Percentiles rank a stretch among this genome's conserved stretches.
phyloP scores from a whole-genome alignment of 2,329 filamentous ascomycete genomes.

The Botrytis fragariae region DNA sequence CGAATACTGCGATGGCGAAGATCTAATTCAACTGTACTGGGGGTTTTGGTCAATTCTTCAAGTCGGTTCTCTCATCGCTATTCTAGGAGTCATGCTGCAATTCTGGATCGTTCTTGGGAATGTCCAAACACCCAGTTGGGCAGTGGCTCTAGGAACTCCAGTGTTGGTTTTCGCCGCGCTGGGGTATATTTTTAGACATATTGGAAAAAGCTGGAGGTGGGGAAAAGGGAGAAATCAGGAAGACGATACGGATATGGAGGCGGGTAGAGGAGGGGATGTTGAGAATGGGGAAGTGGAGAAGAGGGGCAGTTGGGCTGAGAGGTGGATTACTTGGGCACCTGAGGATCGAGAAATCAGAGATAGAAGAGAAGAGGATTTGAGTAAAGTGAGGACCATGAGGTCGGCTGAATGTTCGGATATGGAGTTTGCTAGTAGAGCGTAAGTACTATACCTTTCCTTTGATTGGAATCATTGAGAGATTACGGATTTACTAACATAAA shows the following conservation, averaged over 20 bases:
- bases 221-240: neutral
- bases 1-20: conserved; percentile 58
- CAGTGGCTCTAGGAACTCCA: conserved; percentile 57
- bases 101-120: conserved; percentile 50
- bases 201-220: conserved; percentile 13
- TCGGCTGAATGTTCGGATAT: neutral
- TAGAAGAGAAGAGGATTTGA: neutral
- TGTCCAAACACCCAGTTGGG: conserved; percentile 56
- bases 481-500: neutral
- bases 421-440: conserved; percentile 7
- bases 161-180: conserved; percentile 53
- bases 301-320: neutral
- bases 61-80: conserved; percentile 56
- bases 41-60: conserved; percentile 61
- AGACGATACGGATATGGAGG: conserved; percentile 2
- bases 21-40: conserved; percentile 59
- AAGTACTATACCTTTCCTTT: neutral
- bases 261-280: neutral
- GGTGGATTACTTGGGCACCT: conserved; percentile 14
- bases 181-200: conserved; percentile 39
- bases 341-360: neutral
- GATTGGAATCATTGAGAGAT: too few species aligned
- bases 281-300: neutral
- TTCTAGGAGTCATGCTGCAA: conserved; percentile 55
- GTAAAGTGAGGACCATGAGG: neutral